Percentiles rank a stretch among this genome's conserved stretches.
Evolutionary conservation across 176 grass and related monocot genomes (phyloP).

Genomic region (Guadua angustifolia): DNA sequence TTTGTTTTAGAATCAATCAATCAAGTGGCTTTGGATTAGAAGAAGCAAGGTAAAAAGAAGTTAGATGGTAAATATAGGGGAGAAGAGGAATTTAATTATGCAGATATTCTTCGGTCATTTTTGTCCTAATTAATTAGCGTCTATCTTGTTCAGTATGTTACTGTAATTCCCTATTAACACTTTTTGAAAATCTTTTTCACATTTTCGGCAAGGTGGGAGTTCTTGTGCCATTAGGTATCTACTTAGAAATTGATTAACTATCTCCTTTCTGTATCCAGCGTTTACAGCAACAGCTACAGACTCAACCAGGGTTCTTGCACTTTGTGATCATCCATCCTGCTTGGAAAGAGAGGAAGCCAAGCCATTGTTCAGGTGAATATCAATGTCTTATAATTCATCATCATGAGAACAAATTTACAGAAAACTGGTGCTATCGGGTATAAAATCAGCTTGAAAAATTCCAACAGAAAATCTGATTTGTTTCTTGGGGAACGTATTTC

Average conservation of each 20-base stretch:
- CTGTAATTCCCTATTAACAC: background rate
- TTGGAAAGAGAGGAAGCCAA: no score
- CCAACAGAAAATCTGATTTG: no score
- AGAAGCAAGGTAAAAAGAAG: background rate
- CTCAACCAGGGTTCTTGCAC: constrained; percentile 79
- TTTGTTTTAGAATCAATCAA: background rate
- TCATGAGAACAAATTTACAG: no score
- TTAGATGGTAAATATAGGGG: background rate
- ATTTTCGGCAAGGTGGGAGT: background rate
- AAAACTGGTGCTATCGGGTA: no score
- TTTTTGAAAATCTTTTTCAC: background rate
- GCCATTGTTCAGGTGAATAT: no score
- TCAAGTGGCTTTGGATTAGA: background rate
- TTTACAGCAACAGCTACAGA: constrained; percentile 78
- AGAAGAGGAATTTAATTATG: background rate
- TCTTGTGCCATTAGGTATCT: constrained; percentile 22
- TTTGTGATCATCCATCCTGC: constrained; percentile 82
- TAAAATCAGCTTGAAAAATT: no score
- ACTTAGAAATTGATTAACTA: constrained; percentile 19
- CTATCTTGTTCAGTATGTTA: constrained; percentile 20
- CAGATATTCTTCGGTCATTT: background rate
- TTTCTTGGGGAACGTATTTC: no score
- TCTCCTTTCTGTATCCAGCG: constrained; percentile 59
- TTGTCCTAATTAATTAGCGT: background rate
- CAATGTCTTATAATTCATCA: no score